Evolutionary conservation across 2,329 filamentous ascomycete genomes (phyloP).

Genomic region (Talaromyces sp.): DNA sequence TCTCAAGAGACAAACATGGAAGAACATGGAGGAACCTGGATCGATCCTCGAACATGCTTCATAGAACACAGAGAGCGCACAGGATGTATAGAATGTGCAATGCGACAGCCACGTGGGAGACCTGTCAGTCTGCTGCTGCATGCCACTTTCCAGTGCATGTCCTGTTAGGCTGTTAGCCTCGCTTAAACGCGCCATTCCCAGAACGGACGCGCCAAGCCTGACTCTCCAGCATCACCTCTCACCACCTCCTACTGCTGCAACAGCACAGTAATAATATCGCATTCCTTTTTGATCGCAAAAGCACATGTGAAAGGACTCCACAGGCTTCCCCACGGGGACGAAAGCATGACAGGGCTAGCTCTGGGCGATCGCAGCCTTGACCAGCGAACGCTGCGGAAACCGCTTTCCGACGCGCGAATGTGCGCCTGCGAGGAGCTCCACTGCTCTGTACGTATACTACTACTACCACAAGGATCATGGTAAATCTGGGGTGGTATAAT

Average conservation of each 20-base stretch:
- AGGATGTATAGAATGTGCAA: too few relatives aligned
- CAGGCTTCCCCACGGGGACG: neutral
- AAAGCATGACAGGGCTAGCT: neutral
- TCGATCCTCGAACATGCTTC: too few relatives aligned
- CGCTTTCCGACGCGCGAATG: slow-evolving; percentile 6
- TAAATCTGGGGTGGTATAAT: neutral
- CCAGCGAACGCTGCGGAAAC: slow-evolving; percentile 3
- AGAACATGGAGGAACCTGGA: too few relatives aligned
- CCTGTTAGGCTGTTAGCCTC: neutral
- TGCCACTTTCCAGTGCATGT: too few relatives aligned
- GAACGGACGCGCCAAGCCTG: neutral
- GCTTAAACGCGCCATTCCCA: neutral
- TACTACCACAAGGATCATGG: too few relatives aligned
- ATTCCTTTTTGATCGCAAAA: neutral
- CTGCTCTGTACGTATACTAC: slow-evolving; percentile 1
- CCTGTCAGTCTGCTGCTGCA: too few relatives aligned
- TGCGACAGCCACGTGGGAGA: too few relatives aligned
- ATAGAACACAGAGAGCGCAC: too few relatives aligned
- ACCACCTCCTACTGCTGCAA: neutral
- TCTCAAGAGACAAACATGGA: too few relatives aligned
- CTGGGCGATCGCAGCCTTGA: neutral
- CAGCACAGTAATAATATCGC: neutral
- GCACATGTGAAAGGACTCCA: neutral
- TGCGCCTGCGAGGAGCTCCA: neutral
- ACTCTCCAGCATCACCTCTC: neutral